These are phyloP conservation scores for Talaromyces adpressus DNA, from an alignment of 495 filamentous ascomycete species.

Conservation along the genomic window DNA sequence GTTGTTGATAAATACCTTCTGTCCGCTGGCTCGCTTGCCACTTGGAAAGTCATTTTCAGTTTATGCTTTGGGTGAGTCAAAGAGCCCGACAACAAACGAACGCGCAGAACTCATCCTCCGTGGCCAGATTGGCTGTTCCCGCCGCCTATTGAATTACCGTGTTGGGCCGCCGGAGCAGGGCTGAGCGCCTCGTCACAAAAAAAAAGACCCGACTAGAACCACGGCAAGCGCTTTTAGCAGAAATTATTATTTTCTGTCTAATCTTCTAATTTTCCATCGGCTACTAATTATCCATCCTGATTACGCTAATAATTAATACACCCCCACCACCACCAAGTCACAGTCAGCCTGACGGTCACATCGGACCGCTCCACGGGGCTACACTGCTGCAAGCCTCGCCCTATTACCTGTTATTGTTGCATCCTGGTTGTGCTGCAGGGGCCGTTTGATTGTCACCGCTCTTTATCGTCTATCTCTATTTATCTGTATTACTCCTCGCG, in stretches of 20 bases:
- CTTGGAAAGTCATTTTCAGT: too few relatives aligned
- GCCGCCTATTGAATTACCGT: neutral
- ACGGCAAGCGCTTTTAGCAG: neutral
- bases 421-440: neutral
- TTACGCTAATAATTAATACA: neutral
- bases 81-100: neutral
- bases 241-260: neutral
- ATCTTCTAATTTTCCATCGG: neutral
- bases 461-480: neutral
- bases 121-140: neutral
- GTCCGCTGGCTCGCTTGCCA: neutral
- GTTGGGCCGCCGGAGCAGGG: neutral
- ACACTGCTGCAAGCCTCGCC: neutral
- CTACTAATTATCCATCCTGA: neutral
- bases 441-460: slow-evolving; percentile 5
- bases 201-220: neutral
- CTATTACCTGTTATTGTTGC: neutral
- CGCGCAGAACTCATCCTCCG: neutral
- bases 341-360: slow-evolving; percentile 2
- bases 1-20: neutral
- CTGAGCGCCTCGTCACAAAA: neutral
- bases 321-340: neutral
- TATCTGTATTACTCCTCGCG: neutral
- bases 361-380: neutral
- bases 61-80: neutral